Evolutionary conservation across 306 rosid genomes (phyloP).

Genomic region (Argentina anserina): DNA sequence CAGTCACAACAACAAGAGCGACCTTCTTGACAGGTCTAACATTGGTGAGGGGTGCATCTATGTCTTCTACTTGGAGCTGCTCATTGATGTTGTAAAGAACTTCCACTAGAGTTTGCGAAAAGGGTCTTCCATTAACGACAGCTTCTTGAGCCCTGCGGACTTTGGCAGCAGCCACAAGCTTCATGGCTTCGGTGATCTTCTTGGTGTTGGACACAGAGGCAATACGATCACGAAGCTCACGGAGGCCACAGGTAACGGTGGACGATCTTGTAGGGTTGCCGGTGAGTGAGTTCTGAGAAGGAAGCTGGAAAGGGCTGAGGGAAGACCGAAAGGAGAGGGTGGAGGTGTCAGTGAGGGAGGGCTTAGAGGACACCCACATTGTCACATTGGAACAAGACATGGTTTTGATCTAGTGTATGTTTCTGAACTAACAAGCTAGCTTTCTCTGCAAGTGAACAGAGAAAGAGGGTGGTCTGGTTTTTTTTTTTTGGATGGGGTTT

Average conservation of each 20-base stretch:
- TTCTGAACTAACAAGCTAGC: not conserved
- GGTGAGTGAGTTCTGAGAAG: slow-evolving; percentile 38
- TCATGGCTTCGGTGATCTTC: slow-evolving; percentile 95
- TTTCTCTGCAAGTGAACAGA: slow-evolving; percentile 18
- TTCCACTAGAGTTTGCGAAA: slow-evolving; percentile 80
- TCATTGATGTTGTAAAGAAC: slow-evolving; percentile 92
- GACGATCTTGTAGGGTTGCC: slow-evolving; percentile 33
- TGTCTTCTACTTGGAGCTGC: slow-evolving; percentile 78
- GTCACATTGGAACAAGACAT: slow-evolving; percentile 48
- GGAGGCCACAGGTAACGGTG: slow-evolving; percentile 48
- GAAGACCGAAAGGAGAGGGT: slow-evolving; percentile 56
- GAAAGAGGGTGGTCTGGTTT: slow-evolving; percentile 16
- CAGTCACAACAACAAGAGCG: slow-evolving; percentile 73
- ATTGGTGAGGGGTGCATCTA: slow-evolving; percentile 67
- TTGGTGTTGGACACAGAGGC: slow-evolving; percentile 76
- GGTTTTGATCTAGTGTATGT: not conserved
- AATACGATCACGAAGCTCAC: slow-evolving; percentile 73
- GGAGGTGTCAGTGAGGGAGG: slow-evolving; percentile 64
- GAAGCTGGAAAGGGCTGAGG: slow-evolving; percentile 62
- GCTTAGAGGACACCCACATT: slow-evolving; percentile 56
- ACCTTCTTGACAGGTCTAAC: slow-evolving; percentile 76
- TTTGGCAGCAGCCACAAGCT: slow-evolving; percentile 93
- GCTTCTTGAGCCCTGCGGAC: slow-evolving; percentile 97
- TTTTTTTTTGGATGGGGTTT: slow-evolving; percentile 1
- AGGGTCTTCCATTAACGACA: slow-evolving; percentile 83